phyloP scores from a whole-genome alignment of 768 basidiomycete genomes.

The Suillus subaureus region DNA sequence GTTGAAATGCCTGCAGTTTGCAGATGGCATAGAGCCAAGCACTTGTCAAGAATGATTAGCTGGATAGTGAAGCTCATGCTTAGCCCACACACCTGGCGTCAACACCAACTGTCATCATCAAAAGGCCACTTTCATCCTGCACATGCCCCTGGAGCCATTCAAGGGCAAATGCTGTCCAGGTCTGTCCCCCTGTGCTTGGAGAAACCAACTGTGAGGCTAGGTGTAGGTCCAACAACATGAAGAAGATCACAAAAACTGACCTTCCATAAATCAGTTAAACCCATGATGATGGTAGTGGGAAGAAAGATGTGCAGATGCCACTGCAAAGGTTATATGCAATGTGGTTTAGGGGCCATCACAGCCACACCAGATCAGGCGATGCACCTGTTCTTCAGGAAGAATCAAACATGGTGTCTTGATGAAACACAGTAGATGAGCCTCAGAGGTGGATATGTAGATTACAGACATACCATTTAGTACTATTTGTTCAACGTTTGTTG shows the following conservation, averaged over 20 bases:
- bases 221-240: neutral
- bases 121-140: neutral
- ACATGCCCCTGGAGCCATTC: neutral
- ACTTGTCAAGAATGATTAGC: conserved; percentile 9
- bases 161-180: neutral
- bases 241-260: neutral
- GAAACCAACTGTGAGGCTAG: neutral
- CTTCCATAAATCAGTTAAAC: conserved; percentile 7
- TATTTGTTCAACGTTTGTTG: too few relatives aligned
- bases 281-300: conserved; percentile 1
- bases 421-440: too few relatives aligned
- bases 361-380: neutral
- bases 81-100: conserved; percentile 17
- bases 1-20: conserved; percentile 8
- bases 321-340: neutral
- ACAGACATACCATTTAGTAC: too few relatives aligned
- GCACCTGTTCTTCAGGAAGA: too few relatives aligned
- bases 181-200: neutral
- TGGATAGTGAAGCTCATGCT: neutral
- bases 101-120: conserved; percentile 13
- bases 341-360: neutral
- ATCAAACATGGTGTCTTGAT: too few relatives aligned
- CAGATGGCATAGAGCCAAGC: conserved; percentile 13
- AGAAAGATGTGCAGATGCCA: neutral
- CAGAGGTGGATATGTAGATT: too few relatives aligned